A percentile compares a stretch with the other conserved stretches of the same genome.
phyloP scores from a whole-genome alignment of 2,329 filamentous ascomycete genomes.

The Paecilomyces variotii region DNA sequence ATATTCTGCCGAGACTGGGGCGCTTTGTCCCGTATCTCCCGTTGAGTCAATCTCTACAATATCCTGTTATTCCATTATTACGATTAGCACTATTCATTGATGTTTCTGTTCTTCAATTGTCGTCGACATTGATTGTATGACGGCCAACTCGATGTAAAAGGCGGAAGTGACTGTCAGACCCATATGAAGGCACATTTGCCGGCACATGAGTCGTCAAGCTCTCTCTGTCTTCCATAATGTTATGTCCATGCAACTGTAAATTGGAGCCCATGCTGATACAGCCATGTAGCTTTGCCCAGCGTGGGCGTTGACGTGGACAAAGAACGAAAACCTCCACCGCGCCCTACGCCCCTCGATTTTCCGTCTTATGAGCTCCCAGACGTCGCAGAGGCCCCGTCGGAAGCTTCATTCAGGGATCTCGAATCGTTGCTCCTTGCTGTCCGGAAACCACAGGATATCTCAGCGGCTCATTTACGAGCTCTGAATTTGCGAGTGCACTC shows the following conservation, averaged over 20 bases:
- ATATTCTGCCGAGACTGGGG: background rate
- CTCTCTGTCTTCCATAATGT: background rate
- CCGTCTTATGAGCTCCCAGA: constrained; percentile 38
- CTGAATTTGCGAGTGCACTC: constrained; percentile 34
- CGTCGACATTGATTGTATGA: background rate
- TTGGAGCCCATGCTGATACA: constrained; percentile 9
- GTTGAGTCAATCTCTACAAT: background rate
- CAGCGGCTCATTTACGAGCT: constrained; percentile 27
- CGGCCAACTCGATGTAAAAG: background rate
- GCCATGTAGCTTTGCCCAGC: constrained; percentile 20
- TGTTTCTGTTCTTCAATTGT: background rate
- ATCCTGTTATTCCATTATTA: background rate
- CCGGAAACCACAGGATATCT: constrained; percentile 34
- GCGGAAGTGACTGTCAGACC: background rate
- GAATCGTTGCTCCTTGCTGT: constrained; percentile 38
- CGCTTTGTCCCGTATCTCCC: background rate
- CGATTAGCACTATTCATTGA: background rate
- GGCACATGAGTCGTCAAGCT: background rate
- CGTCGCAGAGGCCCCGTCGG: constrained; percentile 24
- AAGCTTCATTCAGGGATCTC: constrained; percentile 29
- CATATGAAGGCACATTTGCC: background rate
- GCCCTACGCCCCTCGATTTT: constrained; percentile 45
- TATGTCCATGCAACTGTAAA: background rate
- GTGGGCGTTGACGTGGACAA: constrained; percentile 27
- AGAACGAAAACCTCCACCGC: constrained; percentile 42